A percentile compares a stretch with the other conserved stretches of the same genome.
These are phyloP conservation scores for Phytophthora sp. DNA, from an alignment of 352 stramenopile genomes.

Conservation along the genomic window DNA sequence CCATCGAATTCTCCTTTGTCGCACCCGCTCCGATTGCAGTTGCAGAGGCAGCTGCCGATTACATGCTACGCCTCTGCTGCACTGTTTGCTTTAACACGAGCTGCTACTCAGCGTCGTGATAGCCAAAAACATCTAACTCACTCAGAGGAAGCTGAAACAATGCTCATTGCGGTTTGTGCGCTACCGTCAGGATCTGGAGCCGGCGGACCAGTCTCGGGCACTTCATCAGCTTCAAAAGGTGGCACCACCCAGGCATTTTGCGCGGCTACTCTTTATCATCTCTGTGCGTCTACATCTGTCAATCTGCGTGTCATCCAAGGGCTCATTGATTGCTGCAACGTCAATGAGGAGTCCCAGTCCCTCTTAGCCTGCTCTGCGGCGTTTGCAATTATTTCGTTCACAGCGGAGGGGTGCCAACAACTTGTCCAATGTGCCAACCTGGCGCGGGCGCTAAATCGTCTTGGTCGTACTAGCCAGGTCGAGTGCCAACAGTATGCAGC, in stretches of 20 bases:
- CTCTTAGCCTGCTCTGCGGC: conserved; percentile 75
- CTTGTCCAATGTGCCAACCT: conserved; percentile 55
- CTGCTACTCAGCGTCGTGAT: conserved; percentile 60
- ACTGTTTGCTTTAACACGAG: conserved; percentile 60
- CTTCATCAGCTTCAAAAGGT: conserved; percentile 13
- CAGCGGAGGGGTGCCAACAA: conserved; percentile 56
- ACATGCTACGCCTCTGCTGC: conserved; percentile 53
- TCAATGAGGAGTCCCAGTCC: conserved; percentile 71
- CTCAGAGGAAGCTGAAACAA: conserved; percentile 42
- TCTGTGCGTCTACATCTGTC: conserved; percentile 62
- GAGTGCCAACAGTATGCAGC: conserved; percentile 84
- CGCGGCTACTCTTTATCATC: conserved; percentile 74
- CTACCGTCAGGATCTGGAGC: conserved; percentile 13
- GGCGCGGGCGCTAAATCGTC: conserved; percentile 69
- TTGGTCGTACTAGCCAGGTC: conserved; percentile 72
- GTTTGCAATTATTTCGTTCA: conserved; percentile 85
- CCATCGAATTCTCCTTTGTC: neutral
- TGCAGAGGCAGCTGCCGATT: conserved; percentile 47
- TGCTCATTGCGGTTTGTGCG: conserved; percentile 63
- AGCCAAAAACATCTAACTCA: conserved; percentile 52
- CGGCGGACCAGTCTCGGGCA: neutral
- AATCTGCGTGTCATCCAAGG: conserved; percentile 62
- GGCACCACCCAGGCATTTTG: conserved; percentile 69
- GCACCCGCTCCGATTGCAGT: conserved; percentile 16
- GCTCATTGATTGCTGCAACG: conserved; percentile 72